These are phyloP conservation scores for Linnemannia exigua DNA, from an alignment of 192 early-diverging fungal species.

Conservation along the genomic window DNA sequence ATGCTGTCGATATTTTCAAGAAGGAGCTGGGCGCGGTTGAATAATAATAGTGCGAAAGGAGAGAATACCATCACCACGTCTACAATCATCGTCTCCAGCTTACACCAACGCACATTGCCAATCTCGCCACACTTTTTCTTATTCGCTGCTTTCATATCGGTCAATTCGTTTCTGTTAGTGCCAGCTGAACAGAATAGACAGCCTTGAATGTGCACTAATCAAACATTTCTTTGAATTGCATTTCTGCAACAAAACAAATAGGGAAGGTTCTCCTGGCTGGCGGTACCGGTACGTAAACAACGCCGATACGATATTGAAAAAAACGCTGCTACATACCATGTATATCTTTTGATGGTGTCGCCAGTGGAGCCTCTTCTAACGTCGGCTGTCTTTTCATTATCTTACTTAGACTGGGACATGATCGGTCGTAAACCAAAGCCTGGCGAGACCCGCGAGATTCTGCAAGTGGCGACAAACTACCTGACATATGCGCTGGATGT, in stretches of 20 bases:
- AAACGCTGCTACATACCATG: no score
- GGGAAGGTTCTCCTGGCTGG: constrained; percentile 56
- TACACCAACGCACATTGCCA: background rate
- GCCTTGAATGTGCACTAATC: background rate
- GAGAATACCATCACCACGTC: background rate
- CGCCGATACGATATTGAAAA: background rate
- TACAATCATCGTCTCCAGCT: background rate
- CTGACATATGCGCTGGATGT: no score
- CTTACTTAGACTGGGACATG: constrained; percentile 53
- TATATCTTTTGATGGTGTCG: background rate
- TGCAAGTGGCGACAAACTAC: constrained; percentile 1
- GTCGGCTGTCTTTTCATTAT: background rate
- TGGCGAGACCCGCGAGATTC: constrained; percentile 42
- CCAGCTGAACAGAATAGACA: background rate
- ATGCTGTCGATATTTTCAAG: background rate
- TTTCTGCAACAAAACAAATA: background rate
- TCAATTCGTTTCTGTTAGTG: background rate
- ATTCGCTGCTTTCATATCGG: background rate
- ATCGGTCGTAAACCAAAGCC: constrained; percentile 55
- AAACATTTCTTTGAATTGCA: background rate
- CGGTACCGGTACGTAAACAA: constrained; percentile 26
- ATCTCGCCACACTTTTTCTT: background rate
- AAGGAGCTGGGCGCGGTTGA: background rate
- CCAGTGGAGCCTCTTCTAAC: background rate
- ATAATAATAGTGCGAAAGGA: background rate